A percentile compares a stretch with the other conserved stretches of the same genome.
Evolutionary conservation across 306 rosid genomes (phyloP).

Genomic region (Cercis canadensis): DNA sequence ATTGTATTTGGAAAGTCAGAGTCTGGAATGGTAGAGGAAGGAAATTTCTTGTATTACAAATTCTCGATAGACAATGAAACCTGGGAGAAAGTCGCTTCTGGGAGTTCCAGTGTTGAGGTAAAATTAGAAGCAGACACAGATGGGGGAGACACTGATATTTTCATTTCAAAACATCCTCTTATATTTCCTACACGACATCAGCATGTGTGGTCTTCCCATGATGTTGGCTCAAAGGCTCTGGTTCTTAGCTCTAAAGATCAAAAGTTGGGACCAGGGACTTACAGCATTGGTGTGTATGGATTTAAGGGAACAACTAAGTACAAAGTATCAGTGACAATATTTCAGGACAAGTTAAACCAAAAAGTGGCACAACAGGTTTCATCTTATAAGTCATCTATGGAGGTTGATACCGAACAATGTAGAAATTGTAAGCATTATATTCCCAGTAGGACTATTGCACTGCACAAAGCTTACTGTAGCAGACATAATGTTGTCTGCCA

Average conservation of each 20-base stretch:
- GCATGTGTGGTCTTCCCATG: slow-evolving; percentile 97
- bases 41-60: slow-evolving; percentile 82
- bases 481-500: too few species aligned
- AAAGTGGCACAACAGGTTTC: slow-evolving; percentile 70
- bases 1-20: slow-evolving; percentile 59
- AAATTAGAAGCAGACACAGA: slow-evolving; percentile 67
- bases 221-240: slow-evolving; percentile 88
- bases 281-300: slow-evolving; percentile 84
- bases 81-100: slow-evolving; percentile 70
- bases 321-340: slow-evolving; percentile 56
- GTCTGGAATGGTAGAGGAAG: slow-evolving; percentile 70
- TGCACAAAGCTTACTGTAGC: too few species aligned
- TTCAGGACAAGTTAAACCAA: slow-evolving; percentile 57
- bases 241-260: slow-evolving; percentile 81
- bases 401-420: slow-evolving; percentile 77
- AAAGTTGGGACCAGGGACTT: slow-evolving; percentile 63
- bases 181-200: slow-evolving; percentile 94
- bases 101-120: slow-evolving; percentile 68
- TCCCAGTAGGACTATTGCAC: too few species aligned
- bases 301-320: slow-evolving; percentile 72
- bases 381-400: slow-evolving; percentile 58
- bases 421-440: too few species aligned
- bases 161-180: slow-evolving; percentile 87
- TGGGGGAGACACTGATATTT: slow-evolving; percentile 89
- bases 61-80: slow-evolving; percentile 68